Base-by-base conservation (phyloP, 306 rosid genomes). In the Cucumis hystrix region DNA sequence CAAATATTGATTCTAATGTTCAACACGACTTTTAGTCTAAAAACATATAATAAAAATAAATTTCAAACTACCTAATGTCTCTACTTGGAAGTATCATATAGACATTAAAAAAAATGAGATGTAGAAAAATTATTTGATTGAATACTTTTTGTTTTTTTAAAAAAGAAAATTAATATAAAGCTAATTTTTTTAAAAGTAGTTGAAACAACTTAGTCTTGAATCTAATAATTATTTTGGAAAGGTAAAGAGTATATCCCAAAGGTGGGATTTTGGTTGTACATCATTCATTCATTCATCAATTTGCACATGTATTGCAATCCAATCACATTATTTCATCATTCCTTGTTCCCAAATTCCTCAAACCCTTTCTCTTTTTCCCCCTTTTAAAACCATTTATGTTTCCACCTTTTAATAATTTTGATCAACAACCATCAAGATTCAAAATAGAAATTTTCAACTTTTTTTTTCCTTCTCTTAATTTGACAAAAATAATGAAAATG, bases 211-310 rank as follows among this genome's bases (percentile, higher is more conserved):
- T 7, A 14, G 12, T 64, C 20, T 64, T 64, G 6, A 64, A 64
- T 64, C 8, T 60, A 25, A 60, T 13, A 65, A 67, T 67, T 7
- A 40, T 67, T 71, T 23, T 23, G n/a, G 7, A 71, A 71, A 23
- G 58, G 75, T 25, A 6, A 69, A 45, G 37, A 69, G 57, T 45
- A 69, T 13, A 69, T 13, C 75, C 39, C 56, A 21, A 23, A 45
- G 76, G 76, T 70, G 57, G 57, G 58, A 70, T 70, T 49, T 47
- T 70, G 21, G 76, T 70, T 70, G 75, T 70, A 21, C 40, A 20
- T 70, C 75, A 69, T 45, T 30, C 33, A 30, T 30, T 30, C 23
- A 23, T 70, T 41, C 37, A 23, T 37, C 57, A 21, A 49, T 71
- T 71, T 71, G 37, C 74, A 68, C 55, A 43, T 43, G 56, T 21